These are phyloP conservation scores for Lomentospora prolificans DNA, from an alignment of 2,329 filamentous ascomycete genomes.

Conservation along the genomic window DNA sequence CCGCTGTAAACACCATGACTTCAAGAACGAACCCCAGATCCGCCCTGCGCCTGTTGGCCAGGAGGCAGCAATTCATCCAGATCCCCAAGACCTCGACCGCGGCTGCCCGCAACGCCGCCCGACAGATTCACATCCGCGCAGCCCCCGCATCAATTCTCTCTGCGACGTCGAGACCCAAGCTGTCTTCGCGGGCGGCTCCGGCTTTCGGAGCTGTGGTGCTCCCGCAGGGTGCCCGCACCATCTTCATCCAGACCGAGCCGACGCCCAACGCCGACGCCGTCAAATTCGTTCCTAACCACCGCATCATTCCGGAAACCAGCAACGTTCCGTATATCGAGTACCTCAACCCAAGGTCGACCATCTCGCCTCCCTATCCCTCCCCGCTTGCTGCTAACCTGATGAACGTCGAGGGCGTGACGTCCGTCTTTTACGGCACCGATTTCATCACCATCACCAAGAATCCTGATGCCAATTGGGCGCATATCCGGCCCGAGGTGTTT, in stretches of 20 bases:
- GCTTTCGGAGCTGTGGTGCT: slow-evolving; percentile 11
- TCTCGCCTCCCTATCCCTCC: slow-evolving; percentile 81
- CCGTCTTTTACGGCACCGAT: slow-evolving; percentile 87
- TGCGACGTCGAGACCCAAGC: slow-evolving; percentile 8
- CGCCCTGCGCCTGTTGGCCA: slow-evolving; percentile 11
- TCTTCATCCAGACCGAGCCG: slow-evolving; percentile 95
- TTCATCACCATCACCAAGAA: slow-evolving; percentile 97
- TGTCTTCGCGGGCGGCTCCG: slow-evolving; percentile 9
- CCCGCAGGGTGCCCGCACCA: slow-evolving; percentile 49
- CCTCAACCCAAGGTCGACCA: slow-evolving; percentile 75
- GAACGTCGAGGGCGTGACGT: slow-evolving; percentile 88
- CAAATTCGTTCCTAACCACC: slow-evolving; percentile 90
- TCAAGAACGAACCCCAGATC: slow-evolving; percentile 11
- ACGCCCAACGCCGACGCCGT: slow-evolving; percentile 93
- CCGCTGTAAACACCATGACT: no score
- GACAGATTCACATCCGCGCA: slow-evolving; percentile 11
- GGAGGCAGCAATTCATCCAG: slow-evolving; percentile 8
- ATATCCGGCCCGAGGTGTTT: slow-evolving; percentile 92
- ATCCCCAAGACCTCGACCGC: background rate
- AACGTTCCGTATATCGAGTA: slow-evolving; percentile 82
- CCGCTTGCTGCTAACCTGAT: slow-evolving; percentile 83
- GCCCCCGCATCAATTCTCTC: slow-evolving; percentile 9
- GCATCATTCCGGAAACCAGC: slow-evolving; percentile 66
- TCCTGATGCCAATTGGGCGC: slow-evolving; percentile 79
- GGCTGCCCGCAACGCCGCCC: slow-evolving; percentile 6